These are phyloP conservation scores for Tritrichomonas foetus DNA, from an alignment of 208 protist genomes.

Conservation along the genomic window DNA sequence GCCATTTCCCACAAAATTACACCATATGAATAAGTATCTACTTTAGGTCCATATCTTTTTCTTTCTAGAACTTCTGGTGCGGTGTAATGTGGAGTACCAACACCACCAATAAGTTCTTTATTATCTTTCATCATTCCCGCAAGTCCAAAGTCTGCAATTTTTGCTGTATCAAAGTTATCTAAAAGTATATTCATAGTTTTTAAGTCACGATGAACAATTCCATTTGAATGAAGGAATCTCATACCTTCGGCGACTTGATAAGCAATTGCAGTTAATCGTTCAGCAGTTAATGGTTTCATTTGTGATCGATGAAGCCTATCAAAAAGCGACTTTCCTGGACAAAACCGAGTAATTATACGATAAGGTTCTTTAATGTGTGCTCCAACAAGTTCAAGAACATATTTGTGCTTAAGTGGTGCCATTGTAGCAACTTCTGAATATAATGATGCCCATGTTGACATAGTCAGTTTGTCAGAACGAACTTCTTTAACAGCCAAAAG, in stretches of 20 bases:
- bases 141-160: constrained; percentile 9
- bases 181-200: constrained; percentile 30
- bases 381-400: constrained; percentile 31
- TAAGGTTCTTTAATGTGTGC: constrained; percentile 34
- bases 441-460: background rate
- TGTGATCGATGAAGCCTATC: background rate
- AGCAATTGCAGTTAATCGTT: background rate
- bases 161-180: background rate
- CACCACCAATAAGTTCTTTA: background rate
- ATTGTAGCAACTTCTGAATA: constrained; percentile 34
- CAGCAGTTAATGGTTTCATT: background rate
- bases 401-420: background rate
- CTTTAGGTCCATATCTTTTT: background rate
- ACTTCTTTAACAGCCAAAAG: constrained; percentile 34
- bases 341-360: constrained; percentile 38
- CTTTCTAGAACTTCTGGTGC: background rate
- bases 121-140: background rate
- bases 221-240: constrained; percentile 4
- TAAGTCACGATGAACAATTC: constrained; percentile 13
- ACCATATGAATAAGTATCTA: constrained; percentile 30
- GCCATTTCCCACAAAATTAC: constrained; percentile 15
- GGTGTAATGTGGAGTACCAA: constrained; percentile 5
- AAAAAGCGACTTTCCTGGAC: background rate
- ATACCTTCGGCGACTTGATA: constrained; percentile 30
- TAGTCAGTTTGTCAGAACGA: constrained; percentile 8